Evolutionary conservation across 78 protist species (phyloP).

Genomic region (Dictyostelium discoideum): DNA sequence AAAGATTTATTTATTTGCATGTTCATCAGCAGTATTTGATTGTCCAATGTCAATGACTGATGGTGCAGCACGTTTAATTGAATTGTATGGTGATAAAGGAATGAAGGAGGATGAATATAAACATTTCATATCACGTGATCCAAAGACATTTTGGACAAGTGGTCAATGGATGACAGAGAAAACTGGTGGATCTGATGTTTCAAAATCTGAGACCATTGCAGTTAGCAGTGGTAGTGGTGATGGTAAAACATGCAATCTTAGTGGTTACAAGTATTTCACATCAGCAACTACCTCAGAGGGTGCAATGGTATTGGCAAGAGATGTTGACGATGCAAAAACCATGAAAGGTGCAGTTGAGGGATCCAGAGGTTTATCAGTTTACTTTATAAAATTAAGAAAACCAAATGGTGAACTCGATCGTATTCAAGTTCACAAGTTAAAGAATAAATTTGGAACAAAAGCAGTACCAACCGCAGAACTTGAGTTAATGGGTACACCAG

Average conservation of each 20-base stretch:
- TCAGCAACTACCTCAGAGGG: constrained; percentile 79
- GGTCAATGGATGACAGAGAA: constrained; percentile 91
- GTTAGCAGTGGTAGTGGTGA: background rate
- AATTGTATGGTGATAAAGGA: constrained; percentile 42
- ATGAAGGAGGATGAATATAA: background rate
- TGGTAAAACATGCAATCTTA: background rate
- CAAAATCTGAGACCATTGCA: constrained; percentile 75
- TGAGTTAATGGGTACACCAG: constrained; percentile 62
- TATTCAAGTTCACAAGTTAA: constrained; percentile 73
- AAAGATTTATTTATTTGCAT: constrained; percentile 80
- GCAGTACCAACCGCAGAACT: constrained; percentile 89
- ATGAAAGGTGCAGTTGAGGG: background rate
- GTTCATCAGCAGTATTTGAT: constrained; percentile 77
- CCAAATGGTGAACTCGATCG: constrained; percentile 52
- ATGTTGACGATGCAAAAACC: constrained; percentile 1
- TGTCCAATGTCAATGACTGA: constrained; percentile 89
- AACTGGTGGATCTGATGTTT: constrained; percentile 87
- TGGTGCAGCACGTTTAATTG: constrained; percentile 81
- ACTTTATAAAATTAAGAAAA: constrained; percentile 34
- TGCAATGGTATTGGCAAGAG: constrained; percentile 80
- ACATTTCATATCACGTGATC: constrained; percentile 70
- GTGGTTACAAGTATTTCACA: constrained; percentile 85
- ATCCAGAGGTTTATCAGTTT: constrained; percentile 73
- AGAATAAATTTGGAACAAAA: constrained; percentile 88
- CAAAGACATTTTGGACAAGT: constrained; percentile 66